These are phyloP conservation scores for Penicillium concentricum DNA, from an alignment of 2,329 filamentous ascomycete species.

Conservation along the genomic window DNA sequence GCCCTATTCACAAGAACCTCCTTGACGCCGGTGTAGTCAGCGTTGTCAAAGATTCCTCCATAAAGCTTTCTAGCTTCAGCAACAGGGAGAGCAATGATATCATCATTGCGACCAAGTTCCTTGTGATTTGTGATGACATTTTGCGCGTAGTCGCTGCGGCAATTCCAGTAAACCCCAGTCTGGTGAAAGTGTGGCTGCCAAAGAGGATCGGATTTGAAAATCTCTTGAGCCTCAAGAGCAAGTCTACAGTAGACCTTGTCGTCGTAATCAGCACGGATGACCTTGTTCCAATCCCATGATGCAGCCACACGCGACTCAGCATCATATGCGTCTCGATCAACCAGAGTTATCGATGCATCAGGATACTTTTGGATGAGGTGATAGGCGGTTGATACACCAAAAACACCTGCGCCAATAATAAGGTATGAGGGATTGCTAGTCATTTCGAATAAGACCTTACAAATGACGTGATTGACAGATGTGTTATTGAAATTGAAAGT, in stretches of 20 bases:
- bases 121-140: slow-evolving; percentile 53
- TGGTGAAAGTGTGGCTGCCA: slow-evolving; percentile 49
- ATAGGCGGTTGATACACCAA: slow-evolving; percentile 30
- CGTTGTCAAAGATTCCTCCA: slow-evolving; percentile 59
- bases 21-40: slow-evolving; percentile 59
- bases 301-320: slow-evolving; percentile 34
- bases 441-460: slow-evolving; percentile 7
- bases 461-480: background rate
- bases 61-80: slow-evolving; percentile 57
- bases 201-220: slow-evolving; percentile 38
- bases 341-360: slow-evolving; percentile 27
- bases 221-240: slow-evolving; percentile 30
- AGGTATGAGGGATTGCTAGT: slow-evolving; percentile 25
- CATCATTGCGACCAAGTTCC: slow-evolving; percentile 49
- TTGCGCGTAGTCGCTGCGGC: slow-evolving; percentile 48
- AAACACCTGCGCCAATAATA: slow-evolving; percentile 29
- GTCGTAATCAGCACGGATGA: slow-evolving; percentile 30
- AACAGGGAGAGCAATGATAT: slow-evolving; percentile 48
- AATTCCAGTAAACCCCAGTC: slow-evolving; percentile 53
- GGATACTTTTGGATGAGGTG: slow-evolving; percentile 30
- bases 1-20: slow-evolving; percentile 59
- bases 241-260: slow-evolving; percentile 29
- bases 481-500: background rate
- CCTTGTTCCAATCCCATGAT: slow-evolving; percentile 34
- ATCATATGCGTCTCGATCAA: slow-evolving; percentile 34